Evolutionary conservation across 208 protist genomes (phyloP).

Genomic region (Blastocrithidia nonstop): DNA sequence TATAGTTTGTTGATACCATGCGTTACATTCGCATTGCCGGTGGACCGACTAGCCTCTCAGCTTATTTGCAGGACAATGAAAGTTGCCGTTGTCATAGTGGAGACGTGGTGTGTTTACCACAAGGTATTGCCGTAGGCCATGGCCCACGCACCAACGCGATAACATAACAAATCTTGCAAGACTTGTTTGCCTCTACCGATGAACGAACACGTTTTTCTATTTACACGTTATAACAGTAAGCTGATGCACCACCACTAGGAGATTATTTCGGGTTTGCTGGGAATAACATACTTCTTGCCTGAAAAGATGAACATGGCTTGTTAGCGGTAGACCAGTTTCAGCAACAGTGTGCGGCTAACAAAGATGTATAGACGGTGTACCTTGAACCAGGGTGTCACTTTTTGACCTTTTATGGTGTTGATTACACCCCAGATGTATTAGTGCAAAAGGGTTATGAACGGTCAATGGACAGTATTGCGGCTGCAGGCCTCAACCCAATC

Average conservation of each 20-base stretch:
- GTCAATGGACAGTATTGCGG: constrained; percentile 78
- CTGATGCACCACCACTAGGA: constrained; percentile 77
- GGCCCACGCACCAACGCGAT: constrained; percentile 75
- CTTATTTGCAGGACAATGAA: constrained; percentile 73
- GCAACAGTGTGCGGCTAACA: constrained; percentile 17
- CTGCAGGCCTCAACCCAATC: constrained; percentile 77
- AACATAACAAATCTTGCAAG: constrained; percentile 56
- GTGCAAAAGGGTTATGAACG: constrained; percentile 83
- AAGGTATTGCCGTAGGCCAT: constrained; percentile 73
- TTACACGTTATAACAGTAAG: constrained; percentile 79
- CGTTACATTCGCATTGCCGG: constrained; percentile 71
- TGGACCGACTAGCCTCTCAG: constrained; percentile 49
- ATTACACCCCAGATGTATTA: constrained; percentile 66
- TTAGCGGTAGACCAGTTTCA: constrained; percentile 84
- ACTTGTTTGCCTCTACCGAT: constrained; percentile 52
- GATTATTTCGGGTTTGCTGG: constrained; percentile 88
- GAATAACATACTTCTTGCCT: constrained; percentile 72
- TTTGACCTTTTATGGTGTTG: constrained; percentile 78
- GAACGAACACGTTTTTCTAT: constrained; percentile 37
- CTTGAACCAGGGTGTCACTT: constrained; percentile 86
- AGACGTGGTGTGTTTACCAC: constrained; percentile 75
- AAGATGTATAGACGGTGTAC: constrained; percentile 35
- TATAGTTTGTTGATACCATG: constrained; percentile 81
- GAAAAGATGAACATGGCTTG: constrained; percentile 86
- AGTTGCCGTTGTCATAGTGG: constrained; percentile 72